Evolutionary conservation across 805 yeast species (phyloP).

Genomic region (Kluyveromyces wickerhamii): DNA sequence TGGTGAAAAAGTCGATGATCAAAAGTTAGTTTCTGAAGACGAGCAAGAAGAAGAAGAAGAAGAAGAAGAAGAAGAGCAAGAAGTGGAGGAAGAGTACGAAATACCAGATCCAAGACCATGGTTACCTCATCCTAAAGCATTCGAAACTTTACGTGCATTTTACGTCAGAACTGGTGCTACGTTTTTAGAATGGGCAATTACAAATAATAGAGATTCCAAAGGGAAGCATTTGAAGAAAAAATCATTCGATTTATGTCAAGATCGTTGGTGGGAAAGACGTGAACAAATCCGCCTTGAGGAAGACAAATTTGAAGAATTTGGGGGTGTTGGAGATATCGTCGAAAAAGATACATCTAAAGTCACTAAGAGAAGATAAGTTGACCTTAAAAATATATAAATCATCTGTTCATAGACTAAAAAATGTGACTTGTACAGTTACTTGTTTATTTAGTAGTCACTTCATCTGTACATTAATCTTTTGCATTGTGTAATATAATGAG

Average conservation of each 20-base stretch:
- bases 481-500: no score
- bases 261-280: conserved; percentile 98
- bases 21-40: conserved; percentile 35
- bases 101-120: conserved; percentile 91
- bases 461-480: no score
- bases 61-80: conserved; percentile 61
- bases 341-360: conserved; percentile 55
- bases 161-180: conserved; percentile 80
- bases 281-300: conserved; percentile 84
- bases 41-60: conserved; percentile 49
- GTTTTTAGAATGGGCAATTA: conserved; percentile 89
- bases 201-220: conserved; percentile 74
- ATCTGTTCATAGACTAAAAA: no score
- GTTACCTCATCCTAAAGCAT: conserved; percentile 95
- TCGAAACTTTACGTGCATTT: conserved; percentile 76
- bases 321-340: conserved; percentile 83
- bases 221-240: conserved; percentile 86
- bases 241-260: conserved; percentile 85
- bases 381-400: no score
- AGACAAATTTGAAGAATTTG: conserved; percentile 81
- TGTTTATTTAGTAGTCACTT: no score
- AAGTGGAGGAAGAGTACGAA: conserved; percentile 52
- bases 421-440: no score
- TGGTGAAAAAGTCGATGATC: conserved; percentile 40
- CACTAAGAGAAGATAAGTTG: conserved; percentile 51